Evolutionary conservation across 176 grass and related monocot species (phyloP), one percentile per base, ranked within the genome.

Genomic region (Aegilops bicornis): DNA sequence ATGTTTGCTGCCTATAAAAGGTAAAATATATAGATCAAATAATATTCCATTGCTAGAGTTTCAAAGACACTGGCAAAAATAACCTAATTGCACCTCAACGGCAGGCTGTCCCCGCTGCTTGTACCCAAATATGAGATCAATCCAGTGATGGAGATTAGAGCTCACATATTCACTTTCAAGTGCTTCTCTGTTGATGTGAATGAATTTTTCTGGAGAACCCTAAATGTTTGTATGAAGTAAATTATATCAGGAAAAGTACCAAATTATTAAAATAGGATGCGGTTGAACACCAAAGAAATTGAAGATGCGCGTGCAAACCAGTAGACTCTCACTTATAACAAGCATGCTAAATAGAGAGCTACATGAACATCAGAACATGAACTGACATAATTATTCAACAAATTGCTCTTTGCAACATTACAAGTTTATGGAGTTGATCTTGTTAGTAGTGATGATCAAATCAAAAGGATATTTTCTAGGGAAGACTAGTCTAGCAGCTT

Each of bases 161-260:
- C 96, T 98, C 67, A 98, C 96, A 82, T 95, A 98, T 89, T 98
- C 96, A 92, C 93, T 98, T 93, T 98, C 96, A 81, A 98, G 91
- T 70, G 93, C 95, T 87, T 98, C 93, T 91, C 93, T 65, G 65
- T 92, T 98, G 64, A 90, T 91, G 59, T 90, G 77, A 84, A 98
- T 95, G 81, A 98, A 98, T 89, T 98, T 93, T 87, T 95, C 93
- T 19, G 93, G 83, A 83, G 90, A 98, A 63, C 86, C 93, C 96
- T 98, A 84, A 39, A 92, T 22, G 39, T 84, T 87, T 84, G 48
- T 79, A 64, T 52, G 7, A 45, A 52, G 83, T 79, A 64, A 88
- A 84, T 52, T 43, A 64, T 81, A 39, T 52, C 27, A 63, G 29
- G 25, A 17, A n/a, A 87, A 87, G 56, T 52, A 79, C 58, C 67